These are phyloP conservation scores for Spatholobus suberectus DNA, from an alignment of 306 rosid genomes.

Conservation along the genomic window DNA sequence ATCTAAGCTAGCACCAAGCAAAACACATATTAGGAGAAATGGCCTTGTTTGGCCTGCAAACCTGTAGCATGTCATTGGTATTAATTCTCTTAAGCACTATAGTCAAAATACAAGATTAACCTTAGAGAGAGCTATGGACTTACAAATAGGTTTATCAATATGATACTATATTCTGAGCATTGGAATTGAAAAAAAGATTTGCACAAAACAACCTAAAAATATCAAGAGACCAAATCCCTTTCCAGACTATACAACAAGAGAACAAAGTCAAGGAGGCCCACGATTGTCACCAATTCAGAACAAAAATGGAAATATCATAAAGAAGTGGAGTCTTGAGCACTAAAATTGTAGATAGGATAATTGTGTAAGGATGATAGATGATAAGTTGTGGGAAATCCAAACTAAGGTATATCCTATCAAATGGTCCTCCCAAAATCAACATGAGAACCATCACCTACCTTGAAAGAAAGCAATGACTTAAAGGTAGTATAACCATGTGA, in stretches of 20 bases:
- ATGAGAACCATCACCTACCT: neutral
- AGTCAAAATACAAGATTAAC: slow-evolving; percentile 13
- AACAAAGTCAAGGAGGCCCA: slow-evolving; percentile 1
- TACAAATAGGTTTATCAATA: neutral
- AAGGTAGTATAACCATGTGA: neutral
- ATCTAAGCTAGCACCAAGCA: slow-evolving; percentile 17
- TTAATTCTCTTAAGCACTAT: neutral
- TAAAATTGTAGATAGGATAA: neutral
- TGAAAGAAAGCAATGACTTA: neutral
- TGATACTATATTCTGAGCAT: neutral
- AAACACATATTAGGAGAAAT: slow-evolving; percentile 21
- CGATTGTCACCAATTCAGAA: neutral
- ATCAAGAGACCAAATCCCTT: neutral
- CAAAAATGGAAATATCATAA: neutral
- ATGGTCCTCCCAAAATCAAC: neutral
- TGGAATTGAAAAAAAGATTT: neutral
- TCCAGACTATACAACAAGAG: neutral
- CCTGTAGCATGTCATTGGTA: neutral
- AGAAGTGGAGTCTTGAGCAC: neutral
- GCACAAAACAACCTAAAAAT: neutral
- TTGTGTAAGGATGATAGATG: neutral
- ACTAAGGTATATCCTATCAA: neutral
- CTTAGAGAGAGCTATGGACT: neutral
- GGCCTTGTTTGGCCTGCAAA: neutral
- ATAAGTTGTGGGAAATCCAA: neutral